Percentiles rank a stretch among this genome's conserved stretches.
phyloP scores from a whole-genome alignment of 768 basidiomycete species.

The Hygrophorus pudorinus region DNA sequence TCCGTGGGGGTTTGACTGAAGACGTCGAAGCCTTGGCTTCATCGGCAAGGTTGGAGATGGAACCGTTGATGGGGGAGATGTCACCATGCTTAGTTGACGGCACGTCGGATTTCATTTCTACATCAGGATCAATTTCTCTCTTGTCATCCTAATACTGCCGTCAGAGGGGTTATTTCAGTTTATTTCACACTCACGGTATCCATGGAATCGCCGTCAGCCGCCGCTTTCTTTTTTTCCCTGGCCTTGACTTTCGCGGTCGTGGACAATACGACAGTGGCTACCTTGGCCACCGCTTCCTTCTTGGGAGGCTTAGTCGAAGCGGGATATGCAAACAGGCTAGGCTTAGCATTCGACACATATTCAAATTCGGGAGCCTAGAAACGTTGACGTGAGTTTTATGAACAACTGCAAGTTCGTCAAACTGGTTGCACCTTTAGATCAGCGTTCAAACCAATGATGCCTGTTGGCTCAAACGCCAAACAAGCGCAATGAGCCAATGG shows the following conservation, averaged over 20 bases:
- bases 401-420: not conserved
- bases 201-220: slow-evolving; percentile 71
- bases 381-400: slow-evolving; percentile 4
- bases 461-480: slow-evolving; percentile 91
- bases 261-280: slow-evolving; percentile 90
- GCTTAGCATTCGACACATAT: slow-evolving; percentile 80
- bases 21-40: slow-evolving; percentile 27
- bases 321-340: slow-evolving; percentile 91
- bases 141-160: slow-evolving; percentile 41
- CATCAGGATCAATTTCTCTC: slow-evolving; percentile 49
- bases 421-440: slow-evolving; percentile 62
- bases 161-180: not conserved
- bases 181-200: slow-evolving; percentile 52
- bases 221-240: slow-evolving; percentile 86
- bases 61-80: slow-evolving; percentile 46
- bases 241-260: slow-evolving; percentile 98
- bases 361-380: slow-evolving; percentile 88
- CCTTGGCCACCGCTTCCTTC: slow-evolving; percentile 86
- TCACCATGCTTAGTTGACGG: slow-evolving; percentile 39
- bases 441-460: slow-evolving; percentile 83
- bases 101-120: slow-evolving; percentile 68
- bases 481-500: slow-evolving; percentile 90
- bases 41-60: slow-evolving; percentile 39
- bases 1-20: slow-evolving; percentile 41
- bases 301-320: slow-evolving; percentile 77